Base-by-base conservation (phyloP, 805 yeast species). In the Ogataea nitratoaversa region DNA sequence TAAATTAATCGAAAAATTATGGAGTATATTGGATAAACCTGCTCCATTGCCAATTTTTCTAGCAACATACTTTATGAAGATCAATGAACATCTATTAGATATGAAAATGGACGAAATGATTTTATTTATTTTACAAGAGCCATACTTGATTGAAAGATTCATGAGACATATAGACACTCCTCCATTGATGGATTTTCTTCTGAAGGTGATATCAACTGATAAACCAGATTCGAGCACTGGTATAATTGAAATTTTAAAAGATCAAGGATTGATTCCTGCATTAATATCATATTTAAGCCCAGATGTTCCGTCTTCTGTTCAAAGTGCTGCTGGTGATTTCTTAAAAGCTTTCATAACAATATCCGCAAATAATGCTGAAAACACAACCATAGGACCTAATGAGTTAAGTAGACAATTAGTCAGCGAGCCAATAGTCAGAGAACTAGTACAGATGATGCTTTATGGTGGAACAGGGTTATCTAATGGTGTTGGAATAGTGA, bases 301-400 rank as follows among this genome's bases (percentile, higher is more conserved):
- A 1, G 73, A 74, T 7, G 68, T 76, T 30, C 69, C 82, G 8
- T 75, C 90, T 9, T 76, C 85, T 32, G 80, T 79, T 35, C 98
- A 93, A 60, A 81, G 93, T 14, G 95, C 98, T 0, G 95, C 95
- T 1, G 95, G 96, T 18, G 99, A 93, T 58, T 93, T 93, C 57
- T 68, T 93, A 38, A 93, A 93, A 59, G 97, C 98, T 0, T 79
- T 93, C 54, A 84, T 93, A 27, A 84, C 97, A 2, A 86, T 93
- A 24, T 87, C 96, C 32, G 96, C 97, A 7, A 93, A 91, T 56
- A 87, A 85, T 43, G 84, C 88, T 33, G 88, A 88, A 43, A 90
- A 86, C 47, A 84, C 95, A 2, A 85, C 95, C 8, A 86, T 93
- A 40, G 99, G 99, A 1, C 98, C 99, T 2, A 93, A 93, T 57